Evolutionary conservation across 768 basidiomycete genomes (phyloP).

Genomic region (Terana coerulea): DNA sequence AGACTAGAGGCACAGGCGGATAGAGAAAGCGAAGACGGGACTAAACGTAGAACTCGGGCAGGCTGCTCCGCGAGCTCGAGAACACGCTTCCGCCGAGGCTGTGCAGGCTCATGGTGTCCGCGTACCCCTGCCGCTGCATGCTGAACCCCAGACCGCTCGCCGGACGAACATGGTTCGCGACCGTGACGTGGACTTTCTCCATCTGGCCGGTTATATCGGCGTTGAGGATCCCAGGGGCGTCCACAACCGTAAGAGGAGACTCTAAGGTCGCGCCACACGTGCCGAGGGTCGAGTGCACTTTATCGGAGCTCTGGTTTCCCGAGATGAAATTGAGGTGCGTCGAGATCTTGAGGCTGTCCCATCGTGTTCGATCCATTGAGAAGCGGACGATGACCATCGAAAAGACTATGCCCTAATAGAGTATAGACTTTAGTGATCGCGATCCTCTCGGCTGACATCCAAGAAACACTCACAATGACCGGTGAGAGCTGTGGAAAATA

Average conservation of each 20-base stretch:
- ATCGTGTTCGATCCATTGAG: slow-evolving; percentile 11
- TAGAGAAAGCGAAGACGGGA: not conserved
- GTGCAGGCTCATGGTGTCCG: not conserved
- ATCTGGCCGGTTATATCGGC: no score
- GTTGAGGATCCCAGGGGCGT: no score
- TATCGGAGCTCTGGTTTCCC: no score
- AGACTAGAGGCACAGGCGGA: not conserved
- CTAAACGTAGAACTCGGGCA: not conserved
- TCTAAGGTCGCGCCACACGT: no score
- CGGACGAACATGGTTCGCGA: not conserved
- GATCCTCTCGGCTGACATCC: not conserved
- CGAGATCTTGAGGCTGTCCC: slow-evolving; percentile 12
- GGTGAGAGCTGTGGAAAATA: no score
- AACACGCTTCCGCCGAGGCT: not conserved
- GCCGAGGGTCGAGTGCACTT: no score
- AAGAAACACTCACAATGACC: no score
- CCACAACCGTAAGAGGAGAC: no score
- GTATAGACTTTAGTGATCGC: not conserved
- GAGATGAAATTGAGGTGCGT: slow-evolving; percentile 9
- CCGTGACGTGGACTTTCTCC: not conserved
- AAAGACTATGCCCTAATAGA: slow-evolving; percentile 18
- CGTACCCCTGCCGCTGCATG: not conserved
- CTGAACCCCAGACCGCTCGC: not conserved
- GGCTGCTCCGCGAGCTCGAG: not conserved
- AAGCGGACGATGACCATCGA: slow-evolving; percentile 27